Conservation (phyloP, 306 rosid species). For the Fragaria ananassa region DNA sequence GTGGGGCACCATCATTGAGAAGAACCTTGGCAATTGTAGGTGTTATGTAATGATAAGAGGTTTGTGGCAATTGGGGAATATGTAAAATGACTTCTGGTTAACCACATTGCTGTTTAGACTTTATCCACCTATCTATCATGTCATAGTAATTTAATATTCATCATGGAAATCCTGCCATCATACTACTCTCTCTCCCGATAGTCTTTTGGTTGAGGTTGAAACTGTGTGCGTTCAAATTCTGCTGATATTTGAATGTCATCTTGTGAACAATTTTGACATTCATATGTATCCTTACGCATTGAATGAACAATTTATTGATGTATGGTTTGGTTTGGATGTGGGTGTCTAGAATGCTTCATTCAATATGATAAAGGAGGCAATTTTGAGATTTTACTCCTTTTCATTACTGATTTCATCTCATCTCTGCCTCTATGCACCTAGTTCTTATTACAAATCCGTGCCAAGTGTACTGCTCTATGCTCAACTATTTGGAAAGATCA, state of each 20-base stretch:
- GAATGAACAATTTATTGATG: neutral
- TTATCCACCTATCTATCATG: neutral
- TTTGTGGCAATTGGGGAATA: neutral
- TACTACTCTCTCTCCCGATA: neutral
- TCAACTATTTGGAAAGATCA: neutral
- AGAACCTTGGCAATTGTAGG: neutral
- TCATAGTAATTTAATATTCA: neutral
- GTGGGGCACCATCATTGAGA: neutral
- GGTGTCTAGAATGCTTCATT: neutral
- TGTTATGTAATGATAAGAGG: neutral
- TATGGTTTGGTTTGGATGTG: neutral
- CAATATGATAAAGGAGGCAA: neutral
- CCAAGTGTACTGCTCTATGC: neutral
- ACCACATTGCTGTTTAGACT: neutral
- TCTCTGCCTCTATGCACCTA: neutral
- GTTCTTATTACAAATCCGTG: constrained; percentile 7
- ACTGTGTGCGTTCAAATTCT: neutral
- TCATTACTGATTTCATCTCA: neutral
- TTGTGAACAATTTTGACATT: neutral
- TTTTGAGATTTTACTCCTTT: neutral
- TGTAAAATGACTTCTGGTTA: neutral
- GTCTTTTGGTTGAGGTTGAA: neutral
- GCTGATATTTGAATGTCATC: neutral
- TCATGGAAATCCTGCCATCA: neutral
- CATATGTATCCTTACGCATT: neutral